These are phyloP conservation scores for Curvularia hawaiiensis DNA, from an alignment of 2,329 filamentous ascomycete genomes.

Conservation along the genomic window DNA sequence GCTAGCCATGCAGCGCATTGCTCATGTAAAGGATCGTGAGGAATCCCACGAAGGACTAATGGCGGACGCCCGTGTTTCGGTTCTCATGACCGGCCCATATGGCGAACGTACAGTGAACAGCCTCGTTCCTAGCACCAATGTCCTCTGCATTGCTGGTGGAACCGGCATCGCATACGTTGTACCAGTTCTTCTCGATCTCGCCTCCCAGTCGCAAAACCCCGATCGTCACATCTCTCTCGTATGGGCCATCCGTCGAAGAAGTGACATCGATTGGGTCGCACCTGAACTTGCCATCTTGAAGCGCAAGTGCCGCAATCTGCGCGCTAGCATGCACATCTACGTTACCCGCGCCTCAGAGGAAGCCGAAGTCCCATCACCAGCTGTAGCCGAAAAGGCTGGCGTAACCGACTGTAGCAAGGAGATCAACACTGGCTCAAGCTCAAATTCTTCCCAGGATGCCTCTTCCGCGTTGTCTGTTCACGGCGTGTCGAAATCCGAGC, in stretches of 20 bases:
- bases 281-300: constrained; percentile 42
- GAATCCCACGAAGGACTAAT: constrained; percentile 30
- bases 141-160: constrained; percentile 46
- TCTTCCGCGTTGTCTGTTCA: constrained; percentile 36
- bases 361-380: constrained; percentile 19
- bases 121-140: constrained; percentile 32
- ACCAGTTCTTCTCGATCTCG: constrained; percentile 40
- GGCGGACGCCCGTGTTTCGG: constrained; percentile 35
- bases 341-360: constrained; percentile 39
- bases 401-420: constrained; percentile 28
- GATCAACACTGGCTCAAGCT: constrained; percentile 25
- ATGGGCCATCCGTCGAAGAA: constrained; percentile 42
- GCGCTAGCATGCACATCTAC: constrained; percentile 41
- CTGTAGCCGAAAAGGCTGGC: constrained; percentile 27
- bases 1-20: constrained; percentile 34
- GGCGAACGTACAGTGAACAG: constrained; percentile 36
- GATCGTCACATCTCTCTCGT: constrained; percentile 40
- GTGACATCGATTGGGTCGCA: constrained; percentile 44
- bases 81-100: constrained; percentile 44
- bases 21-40: constrained; percentile 25
- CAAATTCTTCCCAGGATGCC: constrained; percentile 25
- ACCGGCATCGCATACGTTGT: constrained; percentile 48
- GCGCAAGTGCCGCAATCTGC: constrained; percentile 30
- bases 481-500: constrained; percentile 36
- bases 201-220: constrained; percentile 28